Percentiles rank a stretch among this genome's conserved stretches.
These are phyloP conservation scores for Penicillium canariense DNA, from an alignment of 495 filamentous ascomycete species.

Conservation along the genomic window DNA sequence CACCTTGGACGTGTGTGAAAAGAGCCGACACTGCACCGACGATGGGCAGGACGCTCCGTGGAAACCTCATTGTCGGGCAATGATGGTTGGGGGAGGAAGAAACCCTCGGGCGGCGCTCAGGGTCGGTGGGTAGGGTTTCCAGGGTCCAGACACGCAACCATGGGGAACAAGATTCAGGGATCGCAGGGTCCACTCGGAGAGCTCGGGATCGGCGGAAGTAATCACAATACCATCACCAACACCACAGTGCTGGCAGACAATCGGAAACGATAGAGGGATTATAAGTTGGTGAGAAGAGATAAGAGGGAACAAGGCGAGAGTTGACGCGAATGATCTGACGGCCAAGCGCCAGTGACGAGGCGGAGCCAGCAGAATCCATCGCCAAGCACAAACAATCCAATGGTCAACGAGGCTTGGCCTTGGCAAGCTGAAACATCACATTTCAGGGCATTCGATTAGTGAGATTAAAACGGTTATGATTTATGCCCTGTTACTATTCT, in stretches of 20 bases:
- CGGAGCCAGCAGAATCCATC: background rate
- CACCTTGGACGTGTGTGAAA: conserved; percentile 21
- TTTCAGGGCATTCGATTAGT: background rate
- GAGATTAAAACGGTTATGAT: background rate
- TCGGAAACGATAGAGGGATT: too few relatives aligned
- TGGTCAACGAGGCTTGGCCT: background rate
- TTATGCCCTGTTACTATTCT: background rate
- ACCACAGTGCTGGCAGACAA: too few relatives aligned
- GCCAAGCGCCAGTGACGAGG: background rate
- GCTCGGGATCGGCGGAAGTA: too few relatives aligned
- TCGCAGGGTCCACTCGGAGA: background rate
- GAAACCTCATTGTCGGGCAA: conserved; percentile 25
- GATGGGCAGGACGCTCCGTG: conserved; percentile 14
- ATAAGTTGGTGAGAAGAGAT: background rate
- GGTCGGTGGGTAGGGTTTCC: conserved; percentile 10
- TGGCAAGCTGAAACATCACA: background rate
- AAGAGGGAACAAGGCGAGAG: background rate
- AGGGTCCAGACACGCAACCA: conserved; percentile 1
- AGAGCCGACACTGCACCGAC: conserved; percentile 19
- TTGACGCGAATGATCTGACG: background rate
- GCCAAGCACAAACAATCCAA: conserved; percentile 1
- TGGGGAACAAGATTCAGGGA: background rate
- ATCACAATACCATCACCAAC: too few relatives aligned
- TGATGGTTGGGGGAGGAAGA: background rate
- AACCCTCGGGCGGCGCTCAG: background rate